These are phyloP conservation scores for Penicillium antarcticum DNA, from an alignment of 495 filamentous ascomycete genomes.

Conservation along the genomic window DNA sequence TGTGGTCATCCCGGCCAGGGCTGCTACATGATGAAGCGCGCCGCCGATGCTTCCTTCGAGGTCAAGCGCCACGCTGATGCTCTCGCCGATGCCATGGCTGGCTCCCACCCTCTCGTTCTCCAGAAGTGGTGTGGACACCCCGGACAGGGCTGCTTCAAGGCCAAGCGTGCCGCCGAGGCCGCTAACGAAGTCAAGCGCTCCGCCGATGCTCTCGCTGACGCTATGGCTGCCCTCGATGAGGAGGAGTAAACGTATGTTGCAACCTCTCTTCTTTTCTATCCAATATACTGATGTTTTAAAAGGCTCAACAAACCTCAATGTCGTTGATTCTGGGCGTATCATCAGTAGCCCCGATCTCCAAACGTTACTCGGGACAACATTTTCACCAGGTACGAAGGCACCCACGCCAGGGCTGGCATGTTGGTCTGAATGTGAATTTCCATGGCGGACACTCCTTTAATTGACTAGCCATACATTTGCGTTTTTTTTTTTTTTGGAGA, in stretches of 20 bases:
- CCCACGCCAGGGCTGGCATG: not conserved
- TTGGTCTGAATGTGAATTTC: not conserved
- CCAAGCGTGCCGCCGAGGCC: slow-evolving; percentile 45
- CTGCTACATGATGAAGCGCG: slow-evolving; percentile 32
- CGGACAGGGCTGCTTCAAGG: slow-evolving; percentile 43
- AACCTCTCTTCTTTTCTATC: not conserved
- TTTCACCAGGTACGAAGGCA: not conserved
- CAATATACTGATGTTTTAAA: not conserved
- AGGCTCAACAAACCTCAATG: not conserved
- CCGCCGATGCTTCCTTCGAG: slow-evolving; percentile 29
- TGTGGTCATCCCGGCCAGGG: slow-evolving; percentile 31
- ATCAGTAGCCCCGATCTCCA: not conserved
- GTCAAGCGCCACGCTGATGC: slow-evolving; percentile 52
- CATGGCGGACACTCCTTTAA: slow-evolving; percentile 21
- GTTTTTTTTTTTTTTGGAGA: not conserved
- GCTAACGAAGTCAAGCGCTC: slow-evolving; percentile 36
- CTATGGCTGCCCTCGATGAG: slow-evolving; percentile 37
- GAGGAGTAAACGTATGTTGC: slow-evolving; percentile 22
- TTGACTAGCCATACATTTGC: slow-evolving; percentile 8
- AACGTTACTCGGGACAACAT: not conserved
- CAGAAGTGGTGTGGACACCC: slow-evolving; percentile 37
- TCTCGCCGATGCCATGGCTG: slow-evolving; percentile 42
- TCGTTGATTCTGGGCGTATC: not conserved
- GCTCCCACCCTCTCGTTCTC: slow-evolving; percentile 25
- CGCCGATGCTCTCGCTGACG: slow-evolving; percentile 36